These are phyloP conservation scores for Eucalyptus curtisii DNA, from an alignment of 345 rosid genomes.

Conservation along the genomic window DNA sequence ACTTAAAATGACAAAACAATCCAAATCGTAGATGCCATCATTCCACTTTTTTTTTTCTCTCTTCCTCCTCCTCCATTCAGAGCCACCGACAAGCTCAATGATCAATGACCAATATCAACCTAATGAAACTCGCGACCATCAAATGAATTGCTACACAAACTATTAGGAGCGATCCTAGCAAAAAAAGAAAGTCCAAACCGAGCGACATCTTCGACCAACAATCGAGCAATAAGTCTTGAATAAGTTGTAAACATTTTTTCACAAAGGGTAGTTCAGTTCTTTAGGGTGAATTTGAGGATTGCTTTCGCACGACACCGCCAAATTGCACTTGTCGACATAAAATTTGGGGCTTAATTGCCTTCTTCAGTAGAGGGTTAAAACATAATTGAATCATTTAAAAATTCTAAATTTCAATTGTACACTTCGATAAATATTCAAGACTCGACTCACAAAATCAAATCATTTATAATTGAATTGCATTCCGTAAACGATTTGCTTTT, in stretches of 20 bases:
- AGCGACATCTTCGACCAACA: neutral
- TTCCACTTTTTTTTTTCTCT: rapidly evolving
- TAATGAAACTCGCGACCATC: neutral
- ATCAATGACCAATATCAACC: neutral
- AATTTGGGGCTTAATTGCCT: no score
- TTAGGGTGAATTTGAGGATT: neutral
- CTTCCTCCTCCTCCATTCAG: rapidly evolving
- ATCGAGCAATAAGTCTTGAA: rapidly evolving
- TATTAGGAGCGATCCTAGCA: neutral
- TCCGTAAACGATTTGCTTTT: rapidly evolving
- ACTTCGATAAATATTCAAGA: rapidly evolving
- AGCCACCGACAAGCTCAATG: rapidly evolving
- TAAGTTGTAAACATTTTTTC: neutral
- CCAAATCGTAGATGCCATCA: rapidly evolving
- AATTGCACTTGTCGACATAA: neutral
- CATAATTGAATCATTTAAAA: neutral
- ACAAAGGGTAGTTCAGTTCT: neutral
- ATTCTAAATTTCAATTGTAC: neutral
- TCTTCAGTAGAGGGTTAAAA: neutral
- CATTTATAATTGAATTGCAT: neutral
- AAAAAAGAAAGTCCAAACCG: neutral
- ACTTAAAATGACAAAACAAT: neutral
- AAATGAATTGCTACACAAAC: neutral
- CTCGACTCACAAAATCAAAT: rapidly evolving
- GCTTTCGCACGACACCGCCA: rapidly evolving